phyloP scores from a whole-genome alignment of 345 rosid species.

The Ricinus communis region DNA sequence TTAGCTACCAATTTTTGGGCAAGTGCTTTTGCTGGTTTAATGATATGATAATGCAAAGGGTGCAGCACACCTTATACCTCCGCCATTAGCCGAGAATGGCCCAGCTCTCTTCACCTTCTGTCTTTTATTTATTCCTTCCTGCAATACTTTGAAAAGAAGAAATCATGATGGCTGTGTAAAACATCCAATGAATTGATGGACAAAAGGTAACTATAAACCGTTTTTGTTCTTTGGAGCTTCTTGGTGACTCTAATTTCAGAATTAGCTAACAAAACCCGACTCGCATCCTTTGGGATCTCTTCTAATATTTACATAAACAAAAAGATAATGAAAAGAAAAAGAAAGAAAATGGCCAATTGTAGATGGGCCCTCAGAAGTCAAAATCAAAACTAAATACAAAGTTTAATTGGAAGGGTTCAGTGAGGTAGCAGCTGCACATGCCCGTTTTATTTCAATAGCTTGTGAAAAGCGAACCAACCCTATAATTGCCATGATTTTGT shows the following conservation, averaged over 20 bases:
- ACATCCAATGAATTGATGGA: neutral
- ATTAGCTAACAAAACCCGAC: neutral
- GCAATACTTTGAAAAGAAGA: conserved; percentile 2
- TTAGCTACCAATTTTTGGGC: too few relatives aligned
- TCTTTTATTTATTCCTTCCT: neutral
- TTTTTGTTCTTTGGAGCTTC: conserved; percentile 26
- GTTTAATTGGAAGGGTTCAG: neutral
- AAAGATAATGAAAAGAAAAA: neutral
- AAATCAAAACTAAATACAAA: neutral
- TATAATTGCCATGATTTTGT: conserved; percentile 32
- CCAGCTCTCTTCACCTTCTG: neutral
- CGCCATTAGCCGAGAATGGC: too few relatives aligned
- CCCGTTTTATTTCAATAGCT: neutral
- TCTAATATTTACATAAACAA: neutral
- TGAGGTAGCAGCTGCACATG: conserved; percentile 18
- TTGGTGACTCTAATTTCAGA: conserved; percentile 13
- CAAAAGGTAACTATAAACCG: neutral
- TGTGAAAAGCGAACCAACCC: conserved; percentile 3
- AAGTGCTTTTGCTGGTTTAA: too few relatives aligned
- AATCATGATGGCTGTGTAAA: neutral
- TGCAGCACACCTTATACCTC: too few relatives aligned
- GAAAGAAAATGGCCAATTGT: too few relatives aligned
- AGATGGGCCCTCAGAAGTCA: neutral
- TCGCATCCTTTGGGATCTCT: conserved; percentile 7
- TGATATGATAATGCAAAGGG: too few relatives aligned